Conservation (phyloP, 192 early-diverging fungal species). For the Rhizoclosmatium sp. region DNA sequence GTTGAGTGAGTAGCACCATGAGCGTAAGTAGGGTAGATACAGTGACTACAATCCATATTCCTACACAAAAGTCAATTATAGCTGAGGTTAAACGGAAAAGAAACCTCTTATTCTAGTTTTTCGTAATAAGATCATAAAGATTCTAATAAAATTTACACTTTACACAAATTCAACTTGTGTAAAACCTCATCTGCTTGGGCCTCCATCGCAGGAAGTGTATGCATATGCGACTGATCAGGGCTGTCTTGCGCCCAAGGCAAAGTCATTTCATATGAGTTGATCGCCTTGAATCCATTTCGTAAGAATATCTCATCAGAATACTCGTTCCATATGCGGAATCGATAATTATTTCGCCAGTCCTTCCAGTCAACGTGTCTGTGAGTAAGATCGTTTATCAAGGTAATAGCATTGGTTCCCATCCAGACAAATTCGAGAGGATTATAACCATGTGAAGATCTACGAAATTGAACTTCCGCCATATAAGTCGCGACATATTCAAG, state of each 20-base stretch:
- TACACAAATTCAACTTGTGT: slow-evolving; percentile 25
- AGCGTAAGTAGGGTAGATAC: too few species aligned
- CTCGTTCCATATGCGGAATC: background rate
- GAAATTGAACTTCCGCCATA: background rate
- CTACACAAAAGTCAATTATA: too few species aligned
- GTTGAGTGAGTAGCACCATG: too few species aligned
- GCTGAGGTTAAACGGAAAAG: too few species aligned
- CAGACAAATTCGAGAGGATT: background rate
- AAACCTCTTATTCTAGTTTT: too few species aligned
- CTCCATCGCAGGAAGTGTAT: slow-evolving; percentile 3
- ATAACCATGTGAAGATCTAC: background rate
- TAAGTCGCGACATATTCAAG: background rate
- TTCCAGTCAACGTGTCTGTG: slow-evolving; percentile 1
- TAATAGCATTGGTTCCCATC: background rate
- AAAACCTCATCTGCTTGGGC: slow-evolving; percentile 13
- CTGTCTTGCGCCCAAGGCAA: background rate
- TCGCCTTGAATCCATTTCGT: background rate
- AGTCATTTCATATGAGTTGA: background rate
- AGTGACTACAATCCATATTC: too few species aligned
- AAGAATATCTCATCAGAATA: background rate
- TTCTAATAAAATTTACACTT: too few species aligned
- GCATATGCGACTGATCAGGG: slow-evolving; percentile 1
- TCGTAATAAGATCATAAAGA: too few species aligned
- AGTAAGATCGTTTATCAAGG: background rate
- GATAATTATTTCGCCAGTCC: background rate